phyloP scores from a whole-genome alignment of 495 filamentous ascomycete genomes.

The Hypoxylon cercidicola region DNA sequence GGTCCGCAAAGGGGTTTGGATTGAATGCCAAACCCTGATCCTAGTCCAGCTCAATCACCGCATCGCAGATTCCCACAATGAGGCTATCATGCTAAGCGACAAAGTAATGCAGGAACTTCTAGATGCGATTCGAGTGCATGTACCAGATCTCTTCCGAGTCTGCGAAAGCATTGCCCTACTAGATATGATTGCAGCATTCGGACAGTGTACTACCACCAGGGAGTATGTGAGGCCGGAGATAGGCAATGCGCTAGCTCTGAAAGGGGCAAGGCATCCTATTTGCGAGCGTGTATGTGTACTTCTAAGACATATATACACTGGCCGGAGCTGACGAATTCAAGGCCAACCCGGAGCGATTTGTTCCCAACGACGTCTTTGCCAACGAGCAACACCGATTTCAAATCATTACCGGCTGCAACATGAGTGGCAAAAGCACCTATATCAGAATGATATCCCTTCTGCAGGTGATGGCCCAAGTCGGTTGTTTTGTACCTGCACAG shows the following conservation, averaged over 20 bases:
- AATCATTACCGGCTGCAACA: constrained; percentile 96
- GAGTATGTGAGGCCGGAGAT: constrained; percentile 87
- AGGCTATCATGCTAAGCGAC: constrained; percentile 83
- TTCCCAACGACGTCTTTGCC: constrained; percentile 92
- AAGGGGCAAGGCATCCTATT: constrained; percentile 85
- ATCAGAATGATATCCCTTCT: constrained; percentile 87
- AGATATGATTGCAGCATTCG: constrained; percentile 90
- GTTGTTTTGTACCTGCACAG: constrained; percentile 87
- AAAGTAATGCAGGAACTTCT: constrained; percentile 76
- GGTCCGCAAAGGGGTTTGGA: constrained; percentile 72
- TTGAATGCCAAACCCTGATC: constrained; percentile 87
- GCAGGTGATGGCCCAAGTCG: constrained; percentile 91
- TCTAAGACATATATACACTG: neutral
- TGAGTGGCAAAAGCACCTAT: constrained; percentile 98
- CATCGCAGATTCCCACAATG: constrained; percentile 80
- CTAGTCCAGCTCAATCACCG: constrained; percentile 80
- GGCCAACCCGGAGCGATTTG: constrained; percentile 63
- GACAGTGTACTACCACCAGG: constrained; percentile 76
- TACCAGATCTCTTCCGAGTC: constrained; percentile 76
- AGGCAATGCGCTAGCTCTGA: constrained; percentile 78
- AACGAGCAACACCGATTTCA: constrained; percentile 82
- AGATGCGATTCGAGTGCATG: constrained; percentile 70
- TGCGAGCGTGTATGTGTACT: constrained; percentile 71
- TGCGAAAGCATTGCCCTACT: constrained; percentile 90
- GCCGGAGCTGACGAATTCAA: constrained; percentile 21